Base-by-base conservation (phyloP, 192 early-diverging fungal species). In the Podila clonocystis region DNA sequence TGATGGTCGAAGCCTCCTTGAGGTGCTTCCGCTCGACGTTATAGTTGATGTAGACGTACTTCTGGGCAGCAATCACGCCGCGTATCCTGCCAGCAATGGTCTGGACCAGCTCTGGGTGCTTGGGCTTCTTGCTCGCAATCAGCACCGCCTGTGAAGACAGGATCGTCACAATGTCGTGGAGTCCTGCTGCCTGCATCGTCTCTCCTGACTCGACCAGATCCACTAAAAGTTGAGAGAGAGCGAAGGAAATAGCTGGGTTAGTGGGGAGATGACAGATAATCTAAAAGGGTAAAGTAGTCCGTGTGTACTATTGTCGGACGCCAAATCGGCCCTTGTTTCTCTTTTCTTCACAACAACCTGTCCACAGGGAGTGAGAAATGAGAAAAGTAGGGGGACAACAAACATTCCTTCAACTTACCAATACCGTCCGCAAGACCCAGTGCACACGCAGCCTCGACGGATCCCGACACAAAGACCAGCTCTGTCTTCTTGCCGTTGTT, bases 151-250 rank as follows among this genome's bases (percentile, higher is more conserved):
- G 91, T 17, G 98, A 93, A 1, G 85, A 86, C 38, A 97, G 41
- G 12, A 99, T 74, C 11, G 94, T 96, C 50, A 89, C 89, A 50
- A 99, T 96, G 60, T 93, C 90, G 77, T 95, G 93, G 24, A 99
- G 89, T n/a, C 97, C 96, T 20, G 98, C 98, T 24, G 96, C 98
- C 57, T 95, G 91, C 98, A 99, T 99, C n/a, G 98, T 99, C 66
- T 99, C 97, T 68, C 98, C 98, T 24, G 95, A 95, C 86, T 98
- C 97, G 29, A 79, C 76, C 60, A 79, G 33, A 64, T 79, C 76
- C 2, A 79, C 76, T 79, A 58, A 22, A 26, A 29, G n/a, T 52
- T 52, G 17, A 52, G 50, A 7, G 17, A 24, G n/a, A 22, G 70
- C 4, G 24, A 61, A 20, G 15, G 28, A 2, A 26, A 26, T 9